Conservation (phyloP, 805 yeast species). For the Crinitomyces ghanaensis region DNA sequence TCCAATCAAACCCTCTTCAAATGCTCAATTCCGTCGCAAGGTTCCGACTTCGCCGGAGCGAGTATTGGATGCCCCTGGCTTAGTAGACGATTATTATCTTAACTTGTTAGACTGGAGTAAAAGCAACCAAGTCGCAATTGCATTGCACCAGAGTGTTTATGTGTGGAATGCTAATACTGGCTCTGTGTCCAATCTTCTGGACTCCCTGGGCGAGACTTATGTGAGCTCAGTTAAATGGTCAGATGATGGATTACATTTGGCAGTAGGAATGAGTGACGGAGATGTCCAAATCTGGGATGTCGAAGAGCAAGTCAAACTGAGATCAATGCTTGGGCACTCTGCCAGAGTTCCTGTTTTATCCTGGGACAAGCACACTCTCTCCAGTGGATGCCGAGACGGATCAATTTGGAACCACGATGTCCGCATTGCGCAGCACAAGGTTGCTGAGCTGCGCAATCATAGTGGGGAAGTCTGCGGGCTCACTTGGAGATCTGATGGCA, state of each 20-base stretch:
- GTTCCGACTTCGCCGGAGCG: conserved; percentile 84
- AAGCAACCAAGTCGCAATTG: conserved; percentile 75
- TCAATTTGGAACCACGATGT: conserved; percentile 83
- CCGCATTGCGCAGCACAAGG: conserved; percentile 66
- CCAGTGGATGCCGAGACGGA: conserved; percentile 85
- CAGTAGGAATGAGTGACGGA: conserved; percentile 79
- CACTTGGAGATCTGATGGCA: conserved; percentile 74
- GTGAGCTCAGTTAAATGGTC: conserved; percentile 82
- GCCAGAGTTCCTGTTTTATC: conserved; percentile 73
- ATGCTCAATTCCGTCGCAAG: conserved; percentile 35
- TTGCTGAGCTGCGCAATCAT: conserved; percentile 50
- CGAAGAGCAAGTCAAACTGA: conserved; percentile 56
- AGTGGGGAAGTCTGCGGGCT: conserved; percentile 89
- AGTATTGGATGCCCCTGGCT: conserved; percentile 92
- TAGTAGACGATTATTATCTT: conserved; percentile 83
- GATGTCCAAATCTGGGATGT: conserved; percentile 88
- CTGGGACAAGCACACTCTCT: conserved; percentile 73
- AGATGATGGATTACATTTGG: conserved; percentile 74
- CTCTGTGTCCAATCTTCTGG: conserved; percentile 56
- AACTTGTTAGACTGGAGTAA: conserved; percentile 82
- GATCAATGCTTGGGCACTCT: conserved; percentile 67
- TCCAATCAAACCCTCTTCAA: conserved; percentile 24
- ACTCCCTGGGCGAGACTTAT: conserved; percentile 31
- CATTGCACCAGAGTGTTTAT: conserved; percentile 71
- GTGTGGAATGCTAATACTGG: conserved; percentile 89